A percentile compares a stretch with the other conserved stretches of the same genome.
Evolutionary conservation across 805 yeast species (phyloP).

Genomic region (Pichia cabralensis): DNA sequence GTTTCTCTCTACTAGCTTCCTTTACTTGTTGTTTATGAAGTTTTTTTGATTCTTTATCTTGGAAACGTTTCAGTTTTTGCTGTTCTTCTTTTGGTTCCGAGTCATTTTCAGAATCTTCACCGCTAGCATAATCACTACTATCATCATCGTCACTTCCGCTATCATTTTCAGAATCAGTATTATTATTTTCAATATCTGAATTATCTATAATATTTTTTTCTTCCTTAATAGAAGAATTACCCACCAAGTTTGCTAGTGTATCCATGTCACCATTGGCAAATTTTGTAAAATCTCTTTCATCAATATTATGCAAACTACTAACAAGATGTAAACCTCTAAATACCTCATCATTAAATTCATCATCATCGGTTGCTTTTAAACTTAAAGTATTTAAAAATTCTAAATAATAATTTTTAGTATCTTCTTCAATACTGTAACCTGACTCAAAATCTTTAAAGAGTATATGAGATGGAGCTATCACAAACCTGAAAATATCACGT

Average conservation of each 20-base stretch:
- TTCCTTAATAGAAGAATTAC: constrained; percentile 23
- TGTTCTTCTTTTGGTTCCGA: constrained; percentile 22
- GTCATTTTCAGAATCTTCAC: constrained; percentile 24
- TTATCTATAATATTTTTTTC: constrained; percentile 16
- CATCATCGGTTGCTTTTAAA: constrained; percentile 41
- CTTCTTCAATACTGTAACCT: constrained; percentile 19
- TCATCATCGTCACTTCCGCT: constrained; percentile 22
- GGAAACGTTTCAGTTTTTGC: constrained; percentile 61
- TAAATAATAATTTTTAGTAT: constrained; percentile 33
- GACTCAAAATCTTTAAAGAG: constrained; percentile 16
- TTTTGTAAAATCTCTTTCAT: constrained; percentile 82
- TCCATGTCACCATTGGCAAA: constrained; percentile 74
- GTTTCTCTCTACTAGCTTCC: constrained; percentile 66
- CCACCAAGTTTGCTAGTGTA: constrained; percentile 57
- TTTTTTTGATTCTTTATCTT: constrained; percentile 71
- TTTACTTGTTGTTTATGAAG: constrained; percentile 68
- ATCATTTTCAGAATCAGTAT: constrained; percentile 17
- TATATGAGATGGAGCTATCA: constrained; percentile 29
- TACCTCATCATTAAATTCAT: constrained; percentile 69
- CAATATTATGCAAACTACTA: constrained; percentile 69
- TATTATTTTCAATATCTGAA: constrained; percentile 13
- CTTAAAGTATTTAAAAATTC: constrained; percentile 42
- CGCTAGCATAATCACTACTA: constrained; percentile 10
- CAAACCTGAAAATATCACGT: constrained; percentile 68
- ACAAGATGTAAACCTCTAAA: constrained; percentile 75